Base-by-base conservation (phyloP, 306 rosid genomes). In the Pyrus betulifolia region DNA sequence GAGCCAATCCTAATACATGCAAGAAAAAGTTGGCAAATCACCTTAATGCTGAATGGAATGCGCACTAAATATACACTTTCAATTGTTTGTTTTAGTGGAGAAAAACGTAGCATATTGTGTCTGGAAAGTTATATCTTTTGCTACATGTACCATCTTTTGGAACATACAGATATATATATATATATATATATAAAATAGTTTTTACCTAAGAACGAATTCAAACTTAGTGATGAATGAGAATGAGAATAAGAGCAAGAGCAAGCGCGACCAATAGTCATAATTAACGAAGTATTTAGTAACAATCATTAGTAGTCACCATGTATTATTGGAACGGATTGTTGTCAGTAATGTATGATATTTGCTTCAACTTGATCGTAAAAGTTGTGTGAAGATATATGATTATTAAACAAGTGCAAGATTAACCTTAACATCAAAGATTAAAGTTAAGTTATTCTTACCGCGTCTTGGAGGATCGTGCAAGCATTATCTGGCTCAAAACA, bases 401-500 rank as follows among this genome's bases (percentile, higher is more conserved):
- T 1, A 4, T 31, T 31, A 64, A 13, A 30, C n/a, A 9, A 33
- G 46, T 19, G 45, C 23, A 21, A 65, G 5, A 19, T 15, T 28
- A 21, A 18, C 4, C 51, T 11, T 19, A 35, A 64, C 69, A 31
- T 64, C 44, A 31, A 63, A 62, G 22, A 70, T 5, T 33, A 31
- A 62, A 21, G 46, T 72, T 80, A 23, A 70, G 80, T 72, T 78
- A 49, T 14, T 57, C 63, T 40, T 72, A 61, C 70, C 80, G 68
- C 83, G 74, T 74, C 81, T 81, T 81, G 84, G 84, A 79, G 83
- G 80, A 80, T 85, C 83, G 67, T 78, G 77, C 74, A 12, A 67
- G 40, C 76, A 69, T 65, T 71, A 71, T 63, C 71, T 40, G 74
- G 67, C 81, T 82, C 74, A 82, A 78, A 78, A 84, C 76, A 62